Evolutionary conservation across 306 rosid species (phyloP), one percentile per base, ranked within the genome.

Genomic region (Cicer bijugum): DNA sequence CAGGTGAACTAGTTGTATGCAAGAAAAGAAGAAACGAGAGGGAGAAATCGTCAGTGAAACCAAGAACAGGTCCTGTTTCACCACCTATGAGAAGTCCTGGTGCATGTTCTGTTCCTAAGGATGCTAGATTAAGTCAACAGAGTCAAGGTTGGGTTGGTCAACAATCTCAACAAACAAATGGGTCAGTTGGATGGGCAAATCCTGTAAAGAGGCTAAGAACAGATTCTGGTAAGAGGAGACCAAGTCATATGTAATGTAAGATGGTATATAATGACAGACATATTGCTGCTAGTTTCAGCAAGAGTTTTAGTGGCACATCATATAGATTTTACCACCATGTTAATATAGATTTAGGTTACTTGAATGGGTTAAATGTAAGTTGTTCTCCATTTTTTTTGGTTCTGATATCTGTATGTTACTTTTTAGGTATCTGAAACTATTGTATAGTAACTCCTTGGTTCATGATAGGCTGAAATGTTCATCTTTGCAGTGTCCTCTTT

Each of bases 21-120:
- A 95, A 95, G 89, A 95, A 91, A 89, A 95, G 85, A 84, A 91
- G 99, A 82, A 95, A 95, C 75, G 99, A 95, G 39, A 76, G 99
- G 83, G 99, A 95, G 72, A 95, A 95, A 80, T 75, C 91, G 5
- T 60, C 76, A 68, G 86, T 65, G 63, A 95, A 87, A 84, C 63
- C 87, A 10, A 85, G 95, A 80, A 82, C 80, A 5, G 92, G 90
- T 67, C 96, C 99, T 11, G 90, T 88, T 59, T 88, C 99, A 5
- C 96, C 99, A 1, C 78, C 90, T 15, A 72, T 83, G 46, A 89
- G 89, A 85, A 89, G 90, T 78, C 87, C 95, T 0, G 89, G 86
- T 56, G 14, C 89, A 4, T 56, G 82, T 79, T 78, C 91, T 7
- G 78, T 72, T 35, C 55, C 87, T 0, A 93, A 86, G 85, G 98